Evolutionary conservation across 2,329 filamentous ascomycete species (phyloP).

Genomic region (Ceratocystis huliohia): DNA sequence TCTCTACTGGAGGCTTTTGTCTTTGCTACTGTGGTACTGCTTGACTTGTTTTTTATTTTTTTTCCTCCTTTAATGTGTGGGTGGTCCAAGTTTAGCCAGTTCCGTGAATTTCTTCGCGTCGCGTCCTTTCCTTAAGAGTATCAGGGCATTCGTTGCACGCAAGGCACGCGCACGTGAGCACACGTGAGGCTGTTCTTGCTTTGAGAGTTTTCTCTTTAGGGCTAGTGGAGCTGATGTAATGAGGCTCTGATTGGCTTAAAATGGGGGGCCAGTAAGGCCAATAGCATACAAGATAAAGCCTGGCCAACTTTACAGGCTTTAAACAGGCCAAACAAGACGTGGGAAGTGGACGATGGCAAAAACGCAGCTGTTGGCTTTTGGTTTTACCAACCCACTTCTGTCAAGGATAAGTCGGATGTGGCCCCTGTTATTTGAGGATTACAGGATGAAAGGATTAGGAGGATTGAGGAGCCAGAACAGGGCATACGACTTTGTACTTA

Average conservation of each 20-base stretch:
- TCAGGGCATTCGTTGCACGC: background rate
- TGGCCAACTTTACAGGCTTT: background rate
- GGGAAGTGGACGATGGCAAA: background rate
- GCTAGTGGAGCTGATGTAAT: background rate
- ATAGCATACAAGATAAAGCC: background rate
- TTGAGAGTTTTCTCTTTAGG: background rate
- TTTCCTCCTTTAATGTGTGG: background rate
- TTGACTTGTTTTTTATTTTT: too few relatives aligned
- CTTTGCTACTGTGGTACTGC: too few relatives aligned
- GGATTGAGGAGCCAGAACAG: background rate
- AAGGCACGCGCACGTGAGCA: background rate
- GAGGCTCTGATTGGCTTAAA: background rate
- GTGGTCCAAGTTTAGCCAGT: background rate
- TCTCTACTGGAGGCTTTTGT: too few relatives aligned
- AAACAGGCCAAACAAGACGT: background rate
- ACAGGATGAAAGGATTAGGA: background rate
- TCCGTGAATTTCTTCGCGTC: background rate
- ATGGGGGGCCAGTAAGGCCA: background rate
- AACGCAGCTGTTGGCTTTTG: too few relatives aligned
- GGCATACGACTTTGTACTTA: background rate
- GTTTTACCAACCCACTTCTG: background rate
- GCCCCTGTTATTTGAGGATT: conserved; percentile 1
- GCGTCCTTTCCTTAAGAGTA: background rate
- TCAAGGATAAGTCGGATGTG: background rate
- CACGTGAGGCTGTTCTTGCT: background rate